phyloP scores from a whole-genome alignment of 1,284 basidiomycete species.

The Rhodotorula sp. region DNA sequence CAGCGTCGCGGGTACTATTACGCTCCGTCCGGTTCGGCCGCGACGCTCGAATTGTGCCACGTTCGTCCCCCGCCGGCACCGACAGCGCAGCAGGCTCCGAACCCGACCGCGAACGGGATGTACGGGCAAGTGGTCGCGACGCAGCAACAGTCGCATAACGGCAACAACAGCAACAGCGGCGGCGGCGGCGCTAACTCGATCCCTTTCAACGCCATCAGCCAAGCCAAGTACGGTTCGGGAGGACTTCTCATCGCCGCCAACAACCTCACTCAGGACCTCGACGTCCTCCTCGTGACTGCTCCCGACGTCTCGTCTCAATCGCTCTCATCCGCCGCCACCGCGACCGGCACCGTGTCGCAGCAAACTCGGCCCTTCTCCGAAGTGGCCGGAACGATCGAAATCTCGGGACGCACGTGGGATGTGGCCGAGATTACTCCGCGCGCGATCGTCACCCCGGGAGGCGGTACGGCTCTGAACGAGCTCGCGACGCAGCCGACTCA shows the following conservation, averaged over 20 bases:
- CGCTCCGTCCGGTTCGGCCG: constrained; percentile 33
- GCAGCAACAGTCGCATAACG: constrained; percentile 18
- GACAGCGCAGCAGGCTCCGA: constrained; percentile 54
- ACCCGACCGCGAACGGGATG: constrained; percentile 22
- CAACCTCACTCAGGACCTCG: constrained; percentile 66
- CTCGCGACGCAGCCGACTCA: constrained; percentile 74
- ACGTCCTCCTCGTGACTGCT: constrained; percentile 70
- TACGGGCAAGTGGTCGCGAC: constrained; percentile 23
- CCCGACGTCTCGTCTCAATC: constrained; percentile 60
- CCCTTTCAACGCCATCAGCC: constrained; percentile 48
- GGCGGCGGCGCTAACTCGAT: constrained; percentile 19
- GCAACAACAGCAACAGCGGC: constrained; percentile 19
- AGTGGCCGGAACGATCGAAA: constrained; percentile 68
- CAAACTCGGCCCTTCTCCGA: constrained; percentile 51
- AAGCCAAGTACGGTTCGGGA: constrained; percentile 60
- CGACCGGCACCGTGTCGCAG: background rate
- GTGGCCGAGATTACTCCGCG: constrained; percentile 55
- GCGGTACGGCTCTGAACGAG: constrained; percentile 62
- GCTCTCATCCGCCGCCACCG: constrained; percentile 18
- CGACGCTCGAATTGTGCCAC: constrained; percentile 64
- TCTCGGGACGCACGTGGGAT: constrained; percentile 79
- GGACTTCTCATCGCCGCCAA: constrained; percentile 57
- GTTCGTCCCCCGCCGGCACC: constrained; percentile 70
- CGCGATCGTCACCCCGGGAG: constrained; percentile 51
- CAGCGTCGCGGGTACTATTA: constrained; percentile 46